phyloP scores from a whole-genome alignment of 257 asterid genomes.

The Paulownia fortunei region DNA sequence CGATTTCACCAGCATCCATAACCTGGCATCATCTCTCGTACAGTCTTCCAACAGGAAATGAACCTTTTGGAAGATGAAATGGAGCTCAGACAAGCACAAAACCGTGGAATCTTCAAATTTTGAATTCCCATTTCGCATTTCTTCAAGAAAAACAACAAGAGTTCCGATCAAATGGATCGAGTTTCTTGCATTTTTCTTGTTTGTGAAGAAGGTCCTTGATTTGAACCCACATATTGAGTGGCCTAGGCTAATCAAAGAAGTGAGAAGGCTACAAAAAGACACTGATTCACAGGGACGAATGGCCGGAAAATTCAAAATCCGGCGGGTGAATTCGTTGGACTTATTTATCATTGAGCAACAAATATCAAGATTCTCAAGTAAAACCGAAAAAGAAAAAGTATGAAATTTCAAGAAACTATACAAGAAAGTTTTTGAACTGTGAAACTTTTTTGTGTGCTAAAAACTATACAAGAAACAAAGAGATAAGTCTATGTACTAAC shows the following conservation, averaged over 20 bases:
- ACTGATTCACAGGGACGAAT: slow-evolving; percentile 74
- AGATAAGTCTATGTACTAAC: background rate
- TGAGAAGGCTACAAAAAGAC: slow-evolving; percentile 45
- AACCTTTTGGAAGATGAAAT: slow-evolving; percentile 75
- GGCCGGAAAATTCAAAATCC: slow-evolving; percentile 86
- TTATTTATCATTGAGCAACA: slow-evolving; percentile 54
- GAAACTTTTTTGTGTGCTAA: background rate
- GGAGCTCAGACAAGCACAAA: slow-evolving; percentile 74
- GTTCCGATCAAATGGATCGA: slow-evolving; percentile 58
- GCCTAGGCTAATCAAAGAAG: slow-evolving; percentile 55
- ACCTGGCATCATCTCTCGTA: slow-evolving; percentile 56
- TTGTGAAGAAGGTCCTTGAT: slow-evolving; percentile 53
- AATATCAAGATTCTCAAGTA: background rate
- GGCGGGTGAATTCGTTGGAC: slow-evolving; percentile 62
- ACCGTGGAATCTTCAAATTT: slow-evolving; percentile 25
- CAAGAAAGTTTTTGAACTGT: slow-evolving; percentile 22
- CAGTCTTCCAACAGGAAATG: slow-evolving; percentile 74
- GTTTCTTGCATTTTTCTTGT: slow-evolving; percentile 51
- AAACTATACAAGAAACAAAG: slow-evolving; percentile 12
- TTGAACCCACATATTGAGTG: slow-evolving; percentile 53
- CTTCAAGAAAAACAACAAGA: slow-evolving; percentile 65
- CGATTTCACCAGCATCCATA: slow-evolving; percentile 63
- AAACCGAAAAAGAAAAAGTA: background rate
- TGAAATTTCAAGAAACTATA: slow-evolving; percentile 13
- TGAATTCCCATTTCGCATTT: slow-evolving; percentile 37